These are phyloP conservation scores for Acacia melanoxylon DNA, from an alignment of 306 rosid species.

Conservation along the genomic window DNA sequence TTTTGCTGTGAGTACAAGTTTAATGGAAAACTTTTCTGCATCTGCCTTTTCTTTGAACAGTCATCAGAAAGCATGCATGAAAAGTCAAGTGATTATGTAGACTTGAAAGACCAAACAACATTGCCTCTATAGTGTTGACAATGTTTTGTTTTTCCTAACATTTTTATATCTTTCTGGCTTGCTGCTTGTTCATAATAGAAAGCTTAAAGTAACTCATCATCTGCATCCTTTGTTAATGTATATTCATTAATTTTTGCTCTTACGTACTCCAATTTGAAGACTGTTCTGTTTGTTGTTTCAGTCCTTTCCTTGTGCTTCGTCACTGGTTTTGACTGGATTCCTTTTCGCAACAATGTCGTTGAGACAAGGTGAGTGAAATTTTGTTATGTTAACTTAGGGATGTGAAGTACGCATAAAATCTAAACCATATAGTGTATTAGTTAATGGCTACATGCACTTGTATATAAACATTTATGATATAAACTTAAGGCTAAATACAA, in stretches of 20 bases:
- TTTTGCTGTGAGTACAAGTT: conserved; percentile 75
- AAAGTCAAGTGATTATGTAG: too few species aligned
- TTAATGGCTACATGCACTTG: background rate
- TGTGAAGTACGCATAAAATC: background rate
- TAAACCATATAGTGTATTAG: background rate
- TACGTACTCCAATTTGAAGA: conserved; percentile 19
- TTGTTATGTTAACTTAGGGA: background rate
- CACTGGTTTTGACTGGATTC: conserved; percentile 73
- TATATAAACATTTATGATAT: background rate
- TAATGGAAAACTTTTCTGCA: conserved; percentile 11
- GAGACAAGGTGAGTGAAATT: conserved; percentile 72
- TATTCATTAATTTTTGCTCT: background rate
- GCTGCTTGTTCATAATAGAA: background rate
- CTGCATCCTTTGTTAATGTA: conserved; percentile 23
- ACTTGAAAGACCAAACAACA: too few species aligned
- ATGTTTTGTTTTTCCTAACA: too few species aligned
- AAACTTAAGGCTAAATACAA: background rate
- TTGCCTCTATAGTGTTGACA: too few species aligned
- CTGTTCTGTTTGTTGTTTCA: conserved; percentile 42
- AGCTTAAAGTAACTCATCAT: conserved; percentile 24
- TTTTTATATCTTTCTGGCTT: too few species aligned
- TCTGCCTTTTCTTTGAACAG: too few species aligned
- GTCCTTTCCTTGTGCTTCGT: conserved; percentile 86
- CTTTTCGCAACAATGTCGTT: conserved; percentile 77
- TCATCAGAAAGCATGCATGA: too few species aligned